Evolutionary conservation across 441 rosid species (phyloP), one percentile per base, ranked within the genome.

Genomic region (Mallotus japonicus): DNA sequence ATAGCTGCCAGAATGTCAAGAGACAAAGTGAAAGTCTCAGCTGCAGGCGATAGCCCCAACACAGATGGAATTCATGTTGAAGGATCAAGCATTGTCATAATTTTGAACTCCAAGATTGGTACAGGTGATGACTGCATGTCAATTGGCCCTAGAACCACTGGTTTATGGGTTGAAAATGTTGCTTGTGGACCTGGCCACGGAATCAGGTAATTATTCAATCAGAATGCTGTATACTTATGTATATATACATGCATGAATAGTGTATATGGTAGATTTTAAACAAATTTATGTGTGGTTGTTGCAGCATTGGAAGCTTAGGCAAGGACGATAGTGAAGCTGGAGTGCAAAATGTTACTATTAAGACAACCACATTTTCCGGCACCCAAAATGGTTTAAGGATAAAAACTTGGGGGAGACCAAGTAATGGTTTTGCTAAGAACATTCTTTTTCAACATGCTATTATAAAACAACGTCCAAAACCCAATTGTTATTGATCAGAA

Each of bases 251-350:
- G 34, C 10, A 34, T 12, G n/a, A 28, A 15, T 24, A 24, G 28
- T 24, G 0, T n/a, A 34, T 3, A 34, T 34, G 40, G 40, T 34
- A 34, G 40, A 34, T 34, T 28, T 60, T 62, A 16, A 34, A 20
- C 11, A 17, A 15, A 70, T 34, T 24, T 34, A 17, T 24, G 12
- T 32, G 37, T 53, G 44, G 49, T 13, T 56, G 65, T 19, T 76
- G 66, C 61, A 90, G 95, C 86, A 85, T 90, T 72, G 96, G 96
- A 62, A 90, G 96, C 77, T 79, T 90, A 15, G 93, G 96, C 42
- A 86, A 74, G 78, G 85, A 83, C 0, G 20, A 60, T 9, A 55
- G 76, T 8, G 96, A 90, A 79, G 79, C 55, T 16, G 92, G 96
- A 1, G 93, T 90, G 6, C 85, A 89, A 56, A 86, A 89, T n/a